Evolutionary conservation across 306 rosid genomes (phyloP), one percentile per base, ranked within the genome.

Genomic region (Cicer pinnatifidum): DNA sequence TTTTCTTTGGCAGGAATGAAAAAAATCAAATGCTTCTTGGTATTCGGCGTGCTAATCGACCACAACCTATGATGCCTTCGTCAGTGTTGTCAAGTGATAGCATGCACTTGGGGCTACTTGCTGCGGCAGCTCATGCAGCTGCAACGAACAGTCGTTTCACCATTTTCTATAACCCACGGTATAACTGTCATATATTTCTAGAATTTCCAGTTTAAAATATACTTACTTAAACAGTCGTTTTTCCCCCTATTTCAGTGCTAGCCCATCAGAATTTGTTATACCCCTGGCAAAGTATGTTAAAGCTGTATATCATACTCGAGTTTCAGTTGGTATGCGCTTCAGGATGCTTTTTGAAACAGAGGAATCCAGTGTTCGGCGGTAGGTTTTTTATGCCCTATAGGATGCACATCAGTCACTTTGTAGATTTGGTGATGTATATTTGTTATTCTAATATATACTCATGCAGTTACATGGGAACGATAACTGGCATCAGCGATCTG

Each of bases 121-220:
- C 98, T 73, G 98, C 98, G 73, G 98, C 98, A 69, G 98, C 98
- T 65, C 98, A 94, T 40, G 98, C 98, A 46, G 98, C 98, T 83
- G 89, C 97, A 59, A 94, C 98, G 57, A 94, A 86, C 56, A 94
- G 98, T 68, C 98, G 91, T 41, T 94, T 94, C 82, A 91, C 97
- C 79, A 94, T 94, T 79, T 94, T 91, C 83, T 94, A 88, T 76
- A 94, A 94, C 71, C 98, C 98, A 53, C 90, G 96, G 98, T 94
- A 86, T 15, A 51, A 41, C 73, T 76, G 16, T 41, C 6, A 51
- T 63, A 44, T 15, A 71, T 38, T 62, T 59, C 64, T 57, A 37
- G 13, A 47, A 23, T 50, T 71, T 75, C 9, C 4, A 39, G 45
- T 6, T 45, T 13, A 48, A 47, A 16, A 39, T 66, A 67, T 64